phyloP scores from a whole-genome alignment of 192 early-diverging fungal genomes.

The Funneliformis mosseae region DNA sequence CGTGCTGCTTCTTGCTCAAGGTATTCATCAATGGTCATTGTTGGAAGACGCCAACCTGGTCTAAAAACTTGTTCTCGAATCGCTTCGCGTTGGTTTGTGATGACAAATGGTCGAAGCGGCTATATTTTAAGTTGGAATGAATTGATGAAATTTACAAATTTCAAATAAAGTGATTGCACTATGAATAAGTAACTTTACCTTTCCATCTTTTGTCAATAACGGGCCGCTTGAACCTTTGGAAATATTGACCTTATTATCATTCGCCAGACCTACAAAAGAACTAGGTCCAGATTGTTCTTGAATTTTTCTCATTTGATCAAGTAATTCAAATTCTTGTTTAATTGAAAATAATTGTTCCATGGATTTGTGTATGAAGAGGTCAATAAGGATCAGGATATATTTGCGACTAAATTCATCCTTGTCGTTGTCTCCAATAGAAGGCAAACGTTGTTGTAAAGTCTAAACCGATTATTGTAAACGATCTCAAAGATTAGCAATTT shows the following conservation, averaged over 20 bases:
- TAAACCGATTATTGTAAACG: not conserved
- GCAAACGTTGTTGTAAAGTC: slow-evolving; percentile 40
- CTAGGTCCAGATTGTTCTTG: slow-evolving; percentile 32
- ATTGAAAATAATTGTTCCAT: slow-evolving; percentile 71
- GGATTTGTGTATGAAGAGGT: slow-evolving; percentile 71
- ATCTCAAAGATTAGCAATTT: not conserved
- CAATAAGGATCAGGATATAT: slow-evolving; percentile 68
- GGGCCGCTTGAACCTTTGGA: slow-evolving; percentile 49
- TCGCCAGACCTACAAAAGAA: slow-evolving; percentile 35
- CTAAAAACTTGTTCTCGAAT: slow-evolving; percentile 82
- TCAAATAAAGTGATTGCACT: not conserved
- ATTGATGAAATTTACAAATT: slow-evolving; percentile 21
- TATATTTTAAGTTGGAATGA: slow-evolving; percentile 39
- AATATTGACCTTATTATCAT: slow-evolving; percentile 32
- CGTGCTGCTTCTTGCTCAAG: slow-evolving; percentile 81
- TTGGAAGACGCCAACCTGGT: slow-evolving; percentile 85
- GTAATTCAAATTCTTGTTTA: slow-evolving; percentile 77
- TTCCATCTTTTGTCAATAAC: slow-evolving; percentile 53
- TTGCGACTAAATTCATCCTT: slow-evolving; percentile 80
- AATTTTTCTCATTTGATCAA: slow-evolving; percentile 71
- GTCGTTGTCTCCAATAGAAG: slow-evolving; percentile 43
- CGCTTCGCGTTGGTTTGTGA: slow-evolving; percentile 74
- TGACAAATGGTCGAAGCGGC: slow-evolving; percentile 85
- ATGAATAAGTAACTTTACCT: slow-evolving; percentile 22
- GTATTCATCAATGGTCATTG: slow-evolving; percentile 97